Evolutionary conservation across 805 yeast species (phyloP), one percentile per base, ranked within the genome.

Genomic region (Candida namnaoensis): DNA sequence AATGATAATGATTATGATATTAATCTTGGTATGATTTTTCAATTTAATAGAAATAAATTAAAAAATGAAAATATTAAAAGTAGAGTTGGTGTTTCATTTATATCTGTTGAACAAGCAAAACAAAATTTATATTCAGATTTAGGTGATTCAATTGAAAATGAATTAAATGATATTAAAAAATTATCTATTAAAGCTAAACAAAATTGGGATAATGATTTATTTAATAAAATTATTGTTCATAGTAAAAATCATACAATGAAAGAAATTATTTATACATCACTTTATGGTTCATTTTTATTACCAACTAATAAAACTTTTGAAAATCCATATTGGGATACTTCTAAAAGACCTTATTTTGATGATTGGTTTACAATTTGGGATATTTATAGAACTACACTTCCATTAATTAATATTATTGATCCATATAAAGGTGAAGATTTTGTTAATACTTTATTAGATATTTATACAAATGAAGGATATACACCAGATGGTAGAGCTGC

Each of bases 351-450:
- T 4, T 62, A 62, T 41, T 61, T 60, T 42, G 66, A 63, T 51
- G 63, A 65, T 39, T 55, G 65, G 63, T 55, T 57, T 45, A 54
- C 71, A 41, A 51, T 65, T 38, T 56, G 69, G 70, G 63, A 68
- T 51, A 53, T 66, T 15, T 60, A 66, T 57, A 36, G 72, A 43
- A 49, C 60, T 28, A 46, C 62, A 35, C 53, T 62, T 44, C 64
- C 70, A 39, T 44, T 61, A 19, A 44, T 56, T 38, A 54, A 59
- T 38, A 52, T 60, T n/a, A 40, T 62, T 24, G 50, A 53, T 38
- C 60, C 61, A n/a, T 41, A 42, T 7, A 45, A 56, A 28, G 57
- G 55, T 24, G 44, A 56, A 8, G 67, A 60, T 24, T 47, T 64
- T 44, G 44, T 61, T 5, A 47, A 61, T 34, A 40, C 58, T 3